phyloP scores from a whole-genome alignment of 352 stramenopile genomes.

The Phytopythium cucurbitacearum region DNA sequence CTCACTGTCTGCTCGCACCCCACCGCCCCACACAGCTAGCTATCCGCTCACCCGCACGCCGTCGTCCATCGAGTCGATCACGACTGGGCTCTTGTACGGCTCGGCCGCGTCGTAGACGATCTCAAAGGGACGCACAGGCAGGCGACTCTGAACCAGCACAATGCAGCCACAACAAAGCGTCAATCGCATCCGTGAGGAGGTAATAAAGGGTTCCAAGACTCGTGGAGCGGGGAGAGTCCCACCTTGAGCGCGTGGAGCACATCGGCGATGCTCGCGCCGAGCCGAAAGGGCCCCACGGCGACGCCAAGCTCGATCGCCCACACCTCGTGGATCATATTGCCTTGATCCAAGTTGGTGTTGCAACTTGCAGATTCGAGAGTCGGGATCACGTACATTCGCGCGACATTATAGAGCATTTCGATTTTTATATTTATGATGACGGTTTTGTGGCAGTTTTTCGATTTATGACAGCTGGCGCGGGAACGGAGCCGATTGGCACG shows the following conservation, averaged over 20 bases:
- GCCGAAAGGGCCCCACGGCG: conserved; percentile 70
- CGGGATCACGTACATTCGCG: conserved; percentile 1
- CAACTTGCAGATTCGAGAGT: background rate
- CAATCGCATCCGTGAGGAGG: background rate
- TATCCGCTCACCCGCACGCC: conserved; percentile 40
- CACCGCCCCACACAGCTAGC: background rate
- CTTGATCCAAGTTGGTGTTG: background rate
- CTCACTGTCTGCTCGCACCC: background rate
- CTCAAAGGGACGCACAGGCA: conserved; percentile 71
- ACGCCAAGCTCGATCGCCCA: conserved; percentile 82
- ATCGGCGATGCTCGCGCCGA: conserved; percentile 70
- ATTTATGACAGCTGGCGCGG: too few species aligned
- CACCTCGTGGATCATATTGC: conserved; percentile 64
- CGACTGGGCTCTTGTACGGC: conserved; percentile 53
- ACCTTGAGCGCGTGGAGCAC: conserved; percentile 77
- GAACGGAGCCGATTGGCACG: too few species aligned
- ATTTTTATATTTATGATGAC: too few species aligned
- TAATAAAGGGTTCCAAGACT: background rate
- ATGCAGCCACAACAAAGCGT: background rate
- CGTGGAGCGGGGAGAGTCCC: background rate
- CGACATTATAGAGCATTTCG: background rate
- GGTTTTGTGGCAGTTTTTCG: too few species aligned
- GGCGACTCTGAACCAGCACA: conserved; percentile 32
- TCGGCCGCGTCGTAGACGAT: conserved; percentile 69
- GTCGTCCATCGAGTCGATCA: conserved; percentile 69